phyloP scores from a whole-genome alignment of 345 rosid genomes.

The Aethionema arabicum region DNA sequence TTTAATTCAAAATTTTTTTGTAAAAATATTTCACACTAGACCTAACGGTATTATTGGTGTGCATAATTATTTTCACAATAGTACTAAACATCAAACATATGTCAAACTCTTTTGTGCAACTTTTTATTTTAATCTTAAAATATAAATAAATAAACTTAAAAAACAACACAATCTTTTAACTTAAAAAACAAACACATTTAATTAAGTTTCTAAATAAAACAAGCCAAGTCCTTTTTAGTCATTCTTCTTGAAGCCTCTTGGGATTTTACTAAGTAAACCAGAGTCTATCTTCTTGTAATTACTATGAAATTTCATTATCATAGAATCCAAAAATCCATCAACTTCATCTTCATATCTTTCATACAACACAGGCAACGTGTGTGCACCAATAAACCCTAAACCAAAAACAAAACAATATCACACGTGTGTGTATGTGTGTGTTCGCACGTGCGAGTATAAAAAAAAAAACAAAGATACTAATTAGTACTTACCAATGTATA shows the following conservation, averaged over 20 bases:
- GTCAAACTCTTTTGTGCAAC: no score
- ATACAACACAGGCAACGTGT: constrained; percentile 84
- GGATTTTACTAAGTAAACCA: constrained; percentile 65
- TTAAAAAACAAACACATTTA: no score
- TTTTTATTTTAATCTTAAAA: no score
- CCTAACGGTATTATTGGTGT: no score
- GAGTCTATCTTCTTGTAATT: constrained; percentile 62
- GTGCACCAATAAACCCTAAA: constrained; percentile 89
- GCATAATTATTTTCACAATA: no score
- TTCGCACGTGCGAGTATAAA: neutral
- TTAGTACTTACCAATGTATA: constrained; percentile 71
- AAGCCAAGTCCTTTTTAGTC: constrained; percentile 34
- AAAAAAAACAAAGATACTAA: neutral
- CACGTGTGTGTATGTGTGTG: no score
- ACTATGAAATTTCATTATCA: constrained; percentile 58
- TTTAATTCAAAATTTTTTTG: no score
- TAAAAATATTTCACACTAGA: no score
- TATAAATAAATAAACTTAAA: no score
- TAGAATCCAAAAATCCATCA: constrained; percentile 53
- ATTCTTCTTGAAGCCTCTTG: constrained; percentile 71
- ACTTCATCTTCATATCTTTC: constrained; percentile 82
- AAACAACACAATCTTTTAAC: no score
- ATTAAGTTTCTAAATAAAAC: neutral
- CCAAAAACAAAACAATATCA: neutral
- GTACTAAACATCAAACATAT: no score